Evolutionary conservation across 257 asterid species (phyloP), one percentile per base, ranked within the genome.

Genomic region (Solanum virginianum): DNA sequence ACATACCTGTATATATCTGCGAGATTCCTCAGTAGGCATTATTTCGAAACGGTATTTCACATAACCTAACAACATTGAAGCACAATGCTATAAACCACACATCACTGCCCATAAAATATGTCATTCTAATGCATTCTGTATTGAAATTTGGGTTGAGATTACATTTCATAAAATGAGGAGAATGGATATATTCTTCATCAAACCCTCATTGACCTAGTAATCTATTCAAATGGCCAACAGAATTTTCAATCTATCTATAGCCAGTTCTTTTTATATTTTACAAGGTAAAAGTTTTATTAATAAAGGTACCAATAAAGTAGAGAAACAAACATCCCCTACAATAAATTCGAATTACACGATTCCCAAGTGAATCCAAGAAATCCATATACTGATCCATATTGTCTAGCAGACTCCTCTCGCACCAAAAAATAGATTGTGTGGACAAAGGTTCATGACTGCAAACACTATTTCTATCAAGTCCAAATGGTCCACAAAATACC

Each of bases 31-130:
- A 10, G 87, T 26, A 49, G 99, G 98, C 95, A 93, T 92, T 85
- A 92, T 90, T 91, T 93, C 90, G 85, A 97, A 95, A 87, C 88
- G 89, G 90, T 94, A 97, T 70, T 88, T 91, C 92, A 94, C 86
- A 88, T 88, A 90, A 83, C 98, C 99, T 96, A 88, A 71, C 74
- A 56, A 16, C 82, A 29, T 51, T 51, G 86, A 63, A 90, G 87
- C 85, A 89, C 39, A 75, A 84, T 53, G 22, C 17, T 53, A 79
- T 79, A 79, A 79, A 63, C 11, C 49, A 79, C 65, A 53, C 82
- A 79, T 53, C 16, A 53, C 26, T 53, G 15, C 26, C 47, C 82
- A 53, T 79, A 53, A 79, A 53, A 53, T 79, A 51, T 79, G 82
- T 32, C 65, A 26, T 53, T 16, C 65, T 53, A 53, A 26, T 53